Conservation (phyloP, 176 grass and related monocot species). For the Phoenix roebelenii region DNA sequence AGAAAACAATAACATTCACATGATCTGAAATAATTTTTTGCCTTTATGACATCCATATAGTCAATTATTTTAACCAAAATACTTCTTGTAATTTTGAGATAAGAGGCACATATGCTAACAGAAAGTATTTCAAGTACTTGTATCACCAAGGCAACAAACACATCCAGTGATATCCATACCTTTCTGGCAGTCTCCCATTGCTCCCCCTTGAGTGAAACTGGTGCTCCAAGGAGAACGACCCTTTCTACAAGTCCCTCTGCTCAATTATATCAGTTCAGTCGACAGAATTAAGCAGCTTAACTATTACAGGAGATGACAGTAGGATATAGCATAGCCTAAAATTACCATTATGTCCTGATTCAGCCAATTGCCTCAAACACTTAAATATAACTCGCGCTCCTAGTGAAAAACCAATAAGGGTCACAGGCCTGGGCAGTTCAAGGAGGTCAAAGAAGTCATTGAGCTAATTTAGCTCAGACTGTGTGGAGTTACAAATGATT, state of each 20-base stretch:
- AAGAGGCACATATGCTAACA: too few relatives aligned
- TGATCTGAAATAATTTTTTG: too few relatives aligned
- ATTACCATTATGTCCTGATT: conserved; percentile 58
- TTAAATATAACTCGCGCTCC: conserved; percentile 86
- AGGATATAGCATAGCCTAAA: background rate
- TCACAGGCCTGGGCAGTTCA: conserved; percentile 59
- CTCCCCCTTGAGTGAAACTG: conserved; percentile 60
- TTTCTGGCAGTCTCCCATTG: conserved; percentile 75
- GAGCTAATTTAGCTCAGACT: conserved; percentile 1
- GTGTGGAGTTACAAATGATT: background rate
- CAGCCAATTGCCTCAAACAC: conserved; percentile 67
- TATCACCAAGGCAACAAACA: too few relatives aligned
- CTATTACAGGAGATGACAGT: background rate
- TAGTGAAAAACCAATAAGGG: conserved; percentile 80
- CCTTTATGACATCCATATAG: too few relatives aligned
- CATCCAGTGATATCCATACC: conserved; percentile 24
- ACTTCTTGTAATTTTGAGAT: too few relatives aligned
- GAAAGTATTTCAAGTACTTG: too few relatives aligned
- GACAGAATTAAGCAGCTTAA: background rate
- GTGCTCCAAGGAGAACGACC: conserved; percentile 75
- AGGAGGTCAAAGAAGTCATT: background rate
- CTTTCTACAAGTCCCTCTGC: conserved; percentile 84
- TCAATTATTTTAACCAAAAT: too few relatives aligned
- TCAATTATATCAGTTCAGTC: conserved; percentile 15
- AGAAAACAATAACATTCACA: too few relatives aligned